Evolutionary conservation across 495 filamentous ascomycete genomes (phyloP), one percentile per base, ranked within the genome.

Genomic region (Lophium mytilinum): DNA sequence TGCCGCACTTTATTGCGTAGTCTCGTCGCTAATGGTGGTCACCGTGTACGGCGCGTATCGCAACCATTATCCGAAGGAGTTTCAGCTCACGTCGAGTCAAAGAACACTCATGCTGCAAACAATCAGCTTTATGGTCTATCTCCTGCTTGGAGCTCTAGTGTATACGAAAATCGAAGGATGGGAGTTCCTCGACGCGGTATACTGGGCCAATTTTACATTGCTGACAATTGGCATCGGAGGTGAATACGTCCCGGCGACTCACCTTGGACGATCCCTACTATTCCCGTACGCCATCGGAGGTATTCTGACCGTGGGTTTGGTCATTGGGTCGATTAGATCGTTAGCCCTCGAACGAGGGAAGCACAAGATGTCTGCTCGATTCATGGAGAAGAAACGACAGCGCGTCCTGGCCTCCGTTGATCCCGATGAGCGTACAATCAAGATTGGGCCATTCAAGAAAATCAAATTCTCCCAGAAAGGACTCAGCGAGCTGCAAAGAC

Each of bases 61-160:
- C 4, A 83, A 80, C 1, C 83, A 86, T 56, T 90, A 88, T 56
- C 72, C 70, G 5, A 83, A 78, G 42, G 80, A 88, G 50, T 91
- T 89, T 68, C 78, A 82, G 40, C 76, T 90, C 30, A 90, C 84
- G 3, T 76, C 76, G 41, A 81, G 80, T 55, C 88, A 94, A 69
- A 78, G 90, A 21, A 93, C 88, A 0, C 70, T 96, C 35, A 95
- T 95, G 87, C 71, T 95, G 30, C 90, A 95, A 63, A 95, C 88
- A 1, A 92, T 93, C 63, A 71, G 78, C 24, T 86, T 94, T 67
- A 75, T 87, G 45, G 71, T 84, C 8, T 94, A 93, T 62, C 76
- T 95, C 9, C 78, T 90, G 3, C 62, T 86, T 11, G 89, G 90
- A 6, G 81, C 89, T 1, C 71, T 84, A 14, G 73, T 93, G 1